Base-by-base conservation (phyloP, 176 grass and related monocot species). In the Alloteropsis semialata region DNA sequence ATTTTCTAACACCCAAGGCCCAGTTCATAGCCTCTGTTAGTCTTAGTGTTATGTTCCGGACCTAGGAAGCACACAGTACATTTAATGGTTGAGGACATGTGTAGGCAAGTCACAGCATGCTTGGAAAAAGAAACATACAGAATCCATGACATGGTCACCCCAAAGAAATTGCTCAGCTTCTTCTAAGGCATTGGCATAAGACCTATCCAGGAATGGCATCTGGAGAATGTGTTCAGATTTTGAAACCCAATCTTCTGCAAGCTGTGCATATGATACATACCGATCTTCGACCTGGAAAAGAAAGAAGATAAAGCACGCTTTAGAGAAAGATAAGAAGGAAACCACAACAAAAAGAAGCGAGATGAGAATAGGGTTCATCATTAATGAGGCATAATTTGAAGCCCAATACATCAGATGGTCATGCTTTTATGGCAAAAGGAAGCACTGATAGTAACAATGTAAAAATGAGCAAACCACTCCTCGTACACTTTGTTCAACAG, bases 111-210 rank as follows among this genome's bases (percentile, higher is more conserved):
- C 39, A 82, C 30, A 65, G 61, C 62, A 83, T 92, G 49, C 41
- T 75, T 36, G 21, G 37, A 84, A 77, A 53, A 78, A 80, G 41
- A 81, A 84, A 76, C 87, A 79, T 97, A 97, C 94, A 83, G 74
- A 89, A 87, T 94, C 92, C 92, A 97, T 91, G 69, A 74, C 78
- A 88, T 94, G 92, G 68, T 84, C 88, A 53, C 87, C 90, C 95
- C 95, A 97, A 87, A 97, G 88, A 87, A 97, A 97, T 54, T 97
- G 95, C 48, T 94, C 88, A 62, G 85, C 90, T 70, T 92, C 75
- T 64, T 90, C 80, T 50, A 97, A 87, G 84, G 88, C 90, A 82
- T 73, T 85, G 79, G 72, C 25, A 82, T 91, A 94, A 81, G 84
- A 58, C 64, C 81, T 81, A 60, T 94, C 64, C 43, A 83, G 51